Conservation (phyloP, 345 rosid species). For the Diplotaxis tenuifolia region DNA sequence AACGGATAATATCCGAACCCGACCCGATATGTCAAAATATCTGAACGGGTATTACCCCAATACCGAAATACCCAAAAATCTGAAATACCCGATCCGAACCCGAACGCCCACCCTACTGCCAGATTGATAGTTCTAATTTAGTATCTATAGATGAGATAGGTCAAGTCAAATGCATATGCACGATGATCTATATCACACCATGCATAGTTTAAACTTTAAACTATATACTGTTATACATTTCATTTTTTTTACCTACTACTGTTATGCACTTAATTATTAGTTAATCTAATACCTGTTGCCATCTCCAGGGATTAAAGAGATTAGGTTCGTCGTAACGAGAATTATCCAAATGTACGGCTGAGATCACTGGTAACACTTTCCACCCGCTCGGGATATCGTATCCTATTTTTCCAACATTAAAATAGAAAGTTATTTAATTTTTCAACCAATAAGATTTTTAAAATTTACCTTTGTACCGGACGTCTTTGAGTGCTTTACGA, state of each 20-base stretch:
- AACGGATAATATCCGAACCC: too few species aligned
- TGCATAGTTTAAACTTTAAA: conserved; percentile 6
- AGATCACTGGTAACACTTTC: conserved; percentile 98
- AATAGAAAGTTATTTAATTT: background rate
- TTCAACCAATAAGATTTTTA: conserved; percentile 14
- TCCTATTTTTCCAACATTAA: conserved; percentile 46
- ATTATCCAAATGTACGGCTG: conserved; percentile 93
- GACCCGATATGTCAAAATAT: too few species aligned
- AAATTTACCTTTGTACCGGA: conserved; percentile 66
- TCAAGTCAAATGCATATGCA: conserved; percentile 31
- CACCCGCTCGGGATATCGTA: conserved; percentile 99
- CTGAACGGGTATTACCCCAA: too few species aligned
- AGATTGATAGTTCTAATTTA: conserved; percentile 1
- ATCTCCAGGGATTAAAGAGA: conserved; percentile 91
- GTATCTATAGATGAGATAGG: conserved; percentile 17
- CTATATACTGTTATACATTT: too few species aligned
- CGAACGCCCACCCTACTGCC: too few species aligned
- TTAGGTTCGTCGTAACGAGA: conserved; percentile 73
- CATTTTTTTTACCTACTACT: too few species aligned
- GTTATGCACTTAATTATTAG: conserved; percentile 33
- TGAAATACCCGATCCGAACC: too few species aligned
- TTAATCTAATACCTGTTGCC: conserved; percentile 51
- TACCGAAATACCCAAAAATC: too few species aligned
- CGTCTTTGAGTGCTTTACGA: conserved; percentile 82
- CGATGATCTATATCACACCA: conserved; percentile 12